Percentiles rank a stretch among this genome's conserved stretches.
These are phyloP conservation scores for Lunularia cruciata DNA, from an alignment of 225 moss, liverwort and hornwort species.

Conservation along the genomic window DNA sequence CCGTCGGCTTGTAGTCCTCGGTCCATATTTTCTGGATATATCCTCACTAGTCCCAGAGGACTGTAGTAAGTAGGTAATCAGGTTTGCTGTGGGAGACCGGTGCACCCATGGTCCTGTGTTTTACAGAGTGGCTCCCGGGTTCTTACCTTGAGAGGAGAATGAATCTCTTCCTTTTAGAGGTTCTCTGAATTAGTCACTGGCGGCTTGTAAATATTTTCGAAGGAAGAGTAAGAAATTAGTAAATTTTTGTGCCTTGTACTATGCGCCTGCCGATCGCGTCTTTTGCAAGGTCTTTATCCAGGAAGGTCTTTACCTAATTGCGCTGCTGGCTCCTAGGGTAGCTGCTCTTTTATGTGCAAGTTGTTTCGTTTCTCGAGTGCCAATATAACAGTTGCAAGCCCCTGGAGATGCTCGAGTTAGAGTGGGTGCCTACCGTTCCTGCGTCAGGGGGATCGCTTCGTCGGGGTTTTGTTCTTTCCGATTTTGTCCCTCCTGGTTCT, in stretches of 20 bases:
- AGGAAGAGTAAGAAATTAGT: slow-evolving; percentile 36
- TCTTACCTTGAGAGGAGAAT: slow-evolving; percentile 12
- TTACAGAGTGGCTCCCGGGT: slow-evolving; percentile 17
- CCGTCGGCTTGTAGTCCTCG: slow-evolving; percentile 19
- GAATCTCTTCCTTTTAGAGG: slow-evolving; percentile 24
- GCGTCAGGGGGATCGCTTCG: too few species aligned
- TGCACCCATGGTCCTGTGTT: slow-evolving; percentile 10
- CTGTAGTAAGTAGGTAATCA: slow-evolving; percentile 13
- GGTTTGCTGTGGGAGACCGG: slow-evolving; percentile 13
- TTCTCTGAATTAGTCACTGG: slow-evolving; percentile 30
- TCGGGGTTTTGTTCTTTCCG: too few species aligned
- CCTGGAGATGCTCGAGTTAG: too few species aligned
- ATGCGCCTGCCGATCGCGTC: not conserved
- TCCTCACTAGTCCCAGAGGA: slow-evolving; percentile 12
- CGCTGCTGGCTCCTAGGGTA: too few species aligned
- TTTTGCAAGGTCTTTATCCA: not conserved
- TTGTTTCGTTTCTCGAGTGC: too few species aligned
- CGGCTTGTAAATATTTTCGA: slow-evolving; percentile 51
- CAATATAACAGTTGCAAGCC: too few species aligned
- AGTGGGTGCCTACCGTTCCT: too few species aligned
- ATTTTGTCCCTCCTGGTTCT: too few species aligned
- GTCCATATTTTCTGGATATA: slow-evolving; percentile 11
- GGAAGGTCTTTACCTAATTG: too few species aligned
- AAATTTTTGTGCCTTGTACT: slow-evolving; percentile 21
- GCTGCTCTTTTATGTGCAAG: too few species aligned